Percentiles rank a stretch among this genome's conserved stretches.
phyloP scores from a whole-genome alignment of 2,329 filamentous ascomycete species.

The Xylariaceae sp. region DNA sequence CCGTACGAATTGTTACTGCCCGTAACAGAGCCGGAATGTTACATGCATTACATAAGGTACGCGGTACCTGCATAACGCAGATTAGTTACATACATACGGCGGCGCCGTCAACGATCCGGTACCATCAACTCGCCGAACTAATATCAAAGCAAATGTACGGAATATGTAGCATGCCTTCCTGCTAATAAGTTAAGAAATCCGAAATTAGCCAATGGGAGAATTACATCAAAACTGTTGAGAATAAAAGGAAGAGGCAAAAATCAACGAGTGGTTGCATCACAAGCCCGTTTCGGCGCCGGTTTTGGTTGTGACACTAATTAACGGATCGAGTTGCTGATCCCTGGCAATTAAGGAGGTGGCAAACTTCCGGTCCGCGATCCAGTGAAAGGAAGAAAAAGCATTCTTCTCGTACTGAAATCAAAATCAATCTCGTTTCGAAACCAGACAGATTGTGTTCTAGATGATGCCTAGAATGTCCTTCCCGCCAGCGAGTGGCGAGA shows the following conservation, averaged over 20 bases:
- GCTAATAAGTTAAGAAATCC: neutral
- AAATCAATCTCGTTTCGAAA: constrained; percentile 12
- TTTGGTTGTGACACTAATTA: constrained; percentile 3
- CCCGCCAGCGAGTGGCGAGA: too few relatives aligned
- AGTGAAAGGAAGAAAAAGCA: too few relatives aligned
- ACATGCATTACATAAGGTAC: neutral
- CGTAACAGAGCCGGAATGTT: neutral
- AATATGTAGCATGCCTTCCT: too few relatives aligned
- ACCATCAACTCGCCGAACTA: neutral
- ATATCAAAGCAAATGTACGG: neutral
- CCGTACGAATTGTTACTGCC: neutral
- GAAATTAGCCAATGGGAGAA: neutral
- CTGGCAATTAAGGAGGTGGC: constrained; percentile 31
- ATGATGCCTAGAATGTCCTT: neutral
- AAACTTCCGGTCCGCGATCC: constrained; percentile 10
- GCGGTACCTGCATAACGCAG: neutral
- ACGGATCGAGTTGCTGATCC: constrained; percentile 13
- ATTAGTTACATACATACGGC: neutral
- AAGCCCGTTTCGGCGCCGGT: neutral
- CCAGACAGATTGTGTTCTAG: constrained; percentile 9
- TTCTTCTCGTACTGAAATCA: neutral
- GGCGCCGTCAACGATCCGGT: too few relatives aligned
- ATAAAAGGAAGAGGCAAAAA: neutral
- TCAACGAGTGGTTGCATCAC: neutral
- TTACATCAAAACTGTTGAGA: neutral